Evolutionary conservation across 257 asterid species (phyloP).

Genomic region (Fraxinus excelsior): DNA sequence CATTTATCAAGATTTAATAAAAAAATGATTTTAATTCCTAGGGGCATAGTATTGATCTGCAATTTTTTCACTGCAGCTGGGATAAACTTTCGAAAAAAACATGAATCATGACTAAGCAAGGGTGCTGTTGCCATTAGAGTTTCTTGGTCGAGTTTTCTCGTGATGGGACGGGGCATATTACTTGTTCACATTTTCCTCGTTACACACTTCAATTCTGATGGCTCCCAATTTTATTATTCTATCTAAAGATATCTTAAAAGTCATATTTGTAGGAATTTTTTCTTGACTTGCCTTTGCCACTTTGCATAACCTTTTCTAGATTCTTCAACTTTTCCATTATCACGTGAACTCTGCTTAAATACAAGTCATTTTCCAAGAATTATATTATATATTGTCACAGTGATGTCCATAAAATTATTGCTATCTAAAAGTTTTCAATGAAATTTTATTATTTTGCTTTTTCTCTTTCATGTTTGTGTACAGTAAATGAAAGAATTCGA

Average conservation of each 20-base stretch:
- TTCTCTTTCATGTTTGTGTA: no score
- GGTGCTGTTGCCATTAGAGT: not conserved
- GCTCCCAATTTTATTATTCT: not conserved
- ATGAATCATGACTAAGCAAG: no score
- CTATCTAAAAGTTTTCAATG: no score
- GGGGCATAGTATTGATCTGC: no score
- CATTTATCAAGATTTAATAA: no score
- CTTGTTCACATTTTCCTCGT: constrained; percentile 39
- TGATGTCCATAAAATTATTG: no score
- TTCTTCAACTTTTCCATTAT: not conserved
- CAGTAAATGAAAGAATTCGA: no score
- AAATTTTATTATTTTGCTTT: no score
- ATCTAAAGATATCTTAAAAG: constrained; percentile 18
- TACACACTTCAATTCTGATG: constrained; percentile 37
- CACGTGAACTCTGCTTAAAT: not conserved
- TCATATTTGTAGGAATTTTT: constrained; percentile 32
- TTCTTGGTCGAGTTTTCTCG: constrained; percentile 19
- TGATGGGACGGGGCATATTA: constrained; percentile 27
- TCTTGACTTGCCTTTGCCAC: constrained; percentile 5
- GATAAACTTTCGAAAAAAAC: no score
- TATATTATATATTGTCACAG: no score
- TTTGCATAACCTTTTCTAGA: not conserved
- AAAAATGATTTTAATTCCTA: no score
- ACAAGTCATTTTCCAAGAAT: not conserved
- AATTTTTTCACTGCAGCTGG: no score